Base-by-base conservation (phyloP, 331 rosid species). In the Pyrus hybrid region DNA sequence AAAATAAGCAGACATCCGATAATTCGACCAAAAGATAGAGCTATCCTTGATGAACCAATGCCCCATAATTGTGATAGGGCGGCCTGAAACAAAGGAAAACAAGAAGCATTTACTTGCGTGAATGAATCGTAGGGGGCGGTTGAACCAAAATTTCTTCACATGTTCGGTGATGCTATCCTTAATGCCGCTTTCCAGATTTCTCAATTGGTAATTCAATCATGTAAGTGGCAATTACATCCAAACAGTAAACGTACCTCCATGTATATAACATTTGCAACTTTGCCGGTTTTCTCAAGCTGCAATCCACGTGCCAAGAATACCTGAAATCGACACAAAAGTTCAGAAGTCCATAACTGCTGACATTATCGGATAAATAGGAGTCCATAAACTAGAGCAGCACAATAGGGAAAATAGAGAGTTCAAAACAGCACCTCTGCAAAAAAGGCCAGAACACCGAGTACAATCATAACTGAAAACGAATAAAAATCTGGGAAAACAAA, bases 271-370 rank as follows among this genome's bases (percentile, higher is more conserved):
- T 90, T 93, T 66, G 79, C 76, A 71, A 81, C 91, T 90, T 82
- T 90, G 65, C 87, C 80, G 25, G 85, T 88, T 86, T 84, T 90
- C 87, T 88, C 97, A 68, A 92, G 91, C 80, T 92, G 97, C 67
- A 90, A 87, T 74, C 90, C 96, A 3, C 97, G 88, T 9, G 97
- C 93, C 77, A 86, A 83, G 80, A 83, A 84, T 61, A 79, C 88
- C 97, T 90, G 84, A 83, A 79, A 77, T 73, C 61, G 51, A 43
- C 57, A 72, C 32, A 28, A 22, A 68, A 13, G 49, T 58, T 80
- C 43, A 86, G 14, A 69, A 75, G 21, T 66, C 66, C 71, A 21
- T 41, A 62, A 37, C 51, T 76, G 75, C 57, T 21, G 53, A 43
- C 49, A 74, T n/a, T 26, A 17, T 35, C 14, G 9, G 17, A n/a